Evolutionary conservation across 768 basidiomycete genomes (phyloP), one percentile per base, ranked within the genome.

Genomic region (Sutorius australiensis): DNA sequence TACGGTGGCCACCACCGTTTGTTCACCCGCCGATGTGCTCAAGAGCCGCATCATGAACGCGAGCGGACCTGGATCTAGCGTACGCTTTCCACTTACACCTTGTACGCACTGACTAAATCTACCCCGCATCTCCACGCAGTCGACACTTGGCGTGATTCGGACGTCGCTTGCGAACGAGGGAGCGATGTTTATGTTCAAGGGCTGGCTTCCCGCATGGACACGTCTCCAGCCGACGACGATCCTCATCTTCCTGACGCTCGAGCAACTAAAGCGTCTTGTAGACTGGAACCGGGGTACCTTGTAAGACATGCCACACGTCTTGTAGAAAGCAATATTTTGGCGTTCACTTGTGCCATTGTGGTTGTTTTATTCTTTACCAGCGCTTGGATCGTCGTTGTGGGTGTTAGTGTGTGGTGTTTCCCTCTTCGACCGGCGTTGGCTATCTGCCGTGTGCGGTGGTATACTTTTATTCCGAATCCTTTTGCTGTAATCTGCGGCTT

Each of bases 21-120:
- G 91, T 68, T 92, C 89, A 0, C 91, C 91, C 0, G 90, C 91
- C 1, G 91, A 93, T 65, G 91, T 93, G 32, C 72, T 92, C 40
- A 92, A 92, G 80, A 89, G 86, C 57, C 84, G 91, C 33, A 89
- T 93, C 65, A 93, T 93, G 91, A 92, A 88, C 61, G 89, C 91
- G 0, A 86, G 86, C 0, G 90, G 89, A 16, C 82, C 87, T 9
- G 91, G 91, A 21, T 87, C 86, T 1, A 82, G 75, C 44, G 86
- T 88, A 64, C 51, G 83, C 78, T 34, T 30, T 58, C 14, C 39
- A 11, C 43, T 33, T 28, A 27, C 42, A 24, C 44, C 16, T 19
- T 5, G 5, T 24, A 27, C 5, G 11, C 6, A 14, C 13, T 36
- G n/a, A 41, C 17, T 27, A 6, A 31, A 24, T 9, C 19, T n/a